These are phyloP conservation scores for Dioscorea cayenensis DNA, from an alignment of 116 monocot genomes.

Conservation along the genomic window DNA sequence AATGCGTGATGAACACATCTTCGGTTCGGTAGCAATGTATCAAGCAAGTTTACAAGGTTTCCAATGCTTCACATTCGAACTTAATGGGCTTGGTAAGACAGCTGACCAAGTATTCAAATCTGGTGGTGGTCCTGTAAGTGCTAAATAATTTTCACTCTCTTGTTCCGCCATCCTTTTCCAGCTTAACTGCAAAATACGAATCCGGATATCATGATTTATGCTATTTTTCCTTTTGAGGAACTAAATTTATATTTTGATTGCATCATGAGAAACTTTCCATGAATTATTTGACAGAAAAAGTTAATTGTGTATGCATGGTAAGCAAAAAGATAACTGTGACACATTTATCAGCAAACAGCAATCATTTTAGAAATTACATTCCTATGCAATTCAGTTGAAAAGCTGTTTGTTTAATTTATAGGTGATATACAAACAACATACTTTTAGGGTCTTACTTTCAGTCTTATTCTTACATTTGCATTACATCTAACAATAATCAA, in stretches of 20 bases:
- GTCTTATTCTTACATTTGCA: too few relatives aligned
- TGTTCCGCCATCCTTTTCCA: constrained; percentile 62
- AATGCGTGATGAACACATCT: background rate
- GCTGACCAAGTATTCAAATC: constrained; percentile 69
- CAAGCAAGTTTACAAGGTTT: constrained; percentile 17
- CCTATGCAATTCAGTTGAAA: too few relatives aligned
- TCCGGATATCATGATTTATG: background rate
- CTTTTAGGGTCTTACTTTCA: too few relatives aligned
- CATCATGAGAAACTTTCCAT: background rate
- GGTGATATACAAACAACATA: too few relatives aligned
- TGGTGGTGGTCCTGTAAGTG: constrained; percentile 75
- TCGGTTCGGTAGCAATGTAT: background rate
- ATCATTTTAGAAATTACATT: background rate
- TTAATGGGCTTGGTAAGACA: constrained; percentile 45
- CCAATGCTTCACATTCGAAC: constrained; percentile 54
- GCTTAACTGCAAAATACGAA: constrained; percentile 40
- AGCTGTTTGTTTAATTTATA: too few relatives aligned
- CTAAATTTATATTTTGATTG: background rate
- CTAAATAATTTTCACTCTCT: constrained; percentile 73
- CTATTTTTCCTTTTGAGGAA: background rate
- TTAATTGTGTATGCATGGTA: background rate
- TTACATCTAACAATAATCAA: too few relatives aligned
- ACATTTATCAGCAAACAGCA: background rate
- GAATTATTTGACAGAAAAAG: background rate
- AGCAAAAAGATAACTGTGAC: background rate